These are phyloP conservation scores for Candida tetrigidarum DNA, from an alignment of 1,139 yeast species.

Conservation along the genomic window DNA sequence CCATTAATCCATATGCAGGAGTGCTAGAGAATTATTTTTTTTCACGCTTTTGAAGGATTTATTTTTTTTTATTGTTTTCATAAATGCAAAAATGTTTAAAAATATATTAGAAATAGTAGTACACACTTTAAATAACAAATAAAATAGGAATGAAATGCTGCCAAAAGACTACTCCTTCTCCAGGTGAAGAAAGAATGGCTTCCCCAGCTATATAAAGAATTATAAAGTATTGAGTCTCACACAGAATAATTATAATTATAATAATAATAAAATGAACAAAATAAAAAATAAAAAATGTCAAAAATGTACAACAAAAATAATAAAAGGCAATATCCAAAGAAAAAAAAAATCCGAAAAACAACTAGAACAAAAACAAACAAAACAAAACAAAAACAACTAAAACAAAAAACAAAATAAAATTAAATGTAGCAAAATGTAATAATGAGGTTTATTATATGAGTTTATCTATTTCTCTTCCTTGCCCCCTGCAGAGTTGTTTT, in stretches of 20 bases:
- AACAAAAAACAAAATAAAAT: background rate
- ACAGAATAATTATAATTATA: background rate
- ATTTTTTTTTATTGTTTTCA: background rate
- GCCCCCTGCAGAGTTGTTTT: background rate
- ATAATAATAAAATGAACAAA: no score
- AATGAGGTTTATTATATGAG: background rate
- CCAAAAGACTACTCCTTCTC: no score
- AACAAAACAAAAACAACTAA: background rate
- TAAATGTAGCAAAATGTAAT: background rate
- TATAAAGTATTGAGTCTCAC: background rate
- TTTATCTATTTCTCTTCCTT: slow-evolving; percentile 4
- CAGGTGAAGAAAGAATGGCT: no score
- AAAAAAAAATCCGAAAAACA: no score
- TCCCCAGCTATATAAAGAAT: background rate
- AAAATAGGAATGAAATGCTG: background rate
- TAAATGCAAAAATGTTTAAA: background rate
- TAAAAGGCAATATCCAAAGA: no score
- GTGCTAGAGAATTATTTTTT: background rate
- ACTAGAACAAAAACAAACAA: no score
- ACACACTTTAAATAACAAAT: slow-evolving; percentile 4
- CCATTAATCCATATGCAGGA: no score
- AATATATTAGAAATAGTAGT: slow-evolving; percentile 3
- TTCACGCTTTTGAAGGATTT: background rate
- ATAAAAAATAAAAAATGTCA: background rate
- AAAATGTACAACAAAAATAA: background rate